Evolutionary conservation across 805 yeast genomes (phyloP), one percentile per base, ranked within the genome.

Genomic region (Cyberlindnera bimundalis): DNA sequence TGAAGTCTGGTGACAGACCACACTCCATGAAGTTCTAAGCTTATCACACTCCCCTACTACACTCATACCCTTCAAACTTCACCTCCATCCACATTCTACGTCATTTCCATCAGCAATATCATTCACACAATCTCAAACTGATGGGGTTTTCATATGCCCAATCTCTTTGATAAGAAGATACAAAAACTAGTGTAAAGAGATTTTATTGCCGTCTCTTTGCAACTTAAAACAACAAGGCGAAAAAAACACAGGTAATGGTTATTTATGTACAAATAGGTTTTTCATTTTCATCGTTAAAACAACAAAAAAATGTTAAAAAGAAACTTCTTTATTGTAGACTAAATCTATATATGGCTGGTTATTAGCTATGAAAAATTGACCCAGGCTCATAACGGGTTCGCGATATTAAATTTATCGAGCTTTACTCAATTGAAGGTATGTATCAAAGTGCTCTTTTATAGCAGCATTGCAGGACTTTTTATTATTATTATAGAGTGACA

Each of bases 1-100:
- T 91, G 74, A 90, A 88, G 86, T 81, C 78, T 75, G 98, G 98
- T 74, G 99, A 91, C 81, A 88, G 78, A 73, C 99, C 98, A 66
- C 99, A 91, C 76, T 81, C 85, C 71, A 88, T 93, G 84, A 88
- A 86, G 79, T 91, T 93, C 76, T 91, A 89, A 84, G 38, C 33
- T 16, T 20, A 12, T 7, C 24, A 21, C 10, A 7, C 24, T 21
- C 24, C 24, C 10, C 24, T 21, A 10, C 10, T 10, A 21, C 10
- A 6, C 10, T 21, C 24, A 21, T n/a, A n/a, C n/a, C n/a, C n/a
- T n/a, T n/a, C n/a, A 16, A 32, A 18, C 16, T 19, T n/a, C 26
- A 29, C 34, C 18, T 13, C 21, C 33, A n/a, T 12, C 28, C 42
- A 38, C 17, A 26, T 17, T 19, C 30, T 21, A 29, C n/a, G 21